Evolutionary conservation across 2,329 filamentous ascomycete genomes (phyloP), one percentile per base, ranked within the genome.

Genomic region (Didymella sp.): DNA sequence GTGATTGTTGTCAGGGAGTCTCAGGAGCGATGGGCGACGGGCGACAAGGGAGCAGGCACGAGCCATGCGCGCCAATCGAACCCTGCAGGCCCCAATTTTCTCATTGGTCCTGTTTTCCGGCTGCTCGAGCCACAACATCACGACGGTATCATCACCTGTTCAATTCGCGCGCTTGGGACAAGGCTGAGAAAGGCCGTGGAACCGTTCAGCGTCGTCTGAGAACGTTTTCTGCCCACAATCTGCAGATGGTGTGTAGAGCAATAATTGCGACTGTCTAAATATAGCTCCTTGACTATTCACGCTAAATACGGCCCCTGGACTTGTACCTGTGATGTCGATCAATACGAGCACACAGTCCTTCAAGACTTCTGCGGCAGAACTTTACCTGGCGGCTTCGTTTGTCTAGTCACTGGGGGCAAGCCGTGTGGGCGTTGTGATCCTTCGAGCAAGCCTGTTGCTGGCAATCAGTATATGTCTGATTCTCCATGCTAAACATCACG

Each of bases 1-100:
- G 59, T 37, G 47, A 59, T 61, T 68, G 69, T 73, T 72, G 71
- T 70, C 66, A 71, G 62, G 71, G 64, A 65, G 64, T 38, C 37
- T 47, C 35, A 47, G 43, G 54, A 48, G 54, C 35, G 35, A 42
- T 27, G 35, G 41, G 28, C 35, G 45, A 40, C 55, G 33, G n/a
- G 17, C 19, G 28, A 31, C 40, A 28, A 41, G 27, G 38, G 19
- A 22, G 35, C 35, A 13, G 17, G 38, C 38, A 41, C 21, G 38
- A 41, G 21, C 38, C 45, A 49, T n/a, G n/a, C 51, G 25, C 51
- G 40, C 38, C 30, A 43, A 19, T 31, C 35, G 35, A 28, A 40
- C 47, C 38, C 35, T 56, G 51, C 52, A 56, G 30, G 22, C 55
- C 51, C 46, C 46, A 24, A 35, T 40, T 33, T 46, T 49, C 33